A percentile compares a stretch with the other conserved stretches of the same genome.
phyloP scores from a whole-genome alignment of 116 monocot species.

The Trichopus zeylanicus region DNA sequence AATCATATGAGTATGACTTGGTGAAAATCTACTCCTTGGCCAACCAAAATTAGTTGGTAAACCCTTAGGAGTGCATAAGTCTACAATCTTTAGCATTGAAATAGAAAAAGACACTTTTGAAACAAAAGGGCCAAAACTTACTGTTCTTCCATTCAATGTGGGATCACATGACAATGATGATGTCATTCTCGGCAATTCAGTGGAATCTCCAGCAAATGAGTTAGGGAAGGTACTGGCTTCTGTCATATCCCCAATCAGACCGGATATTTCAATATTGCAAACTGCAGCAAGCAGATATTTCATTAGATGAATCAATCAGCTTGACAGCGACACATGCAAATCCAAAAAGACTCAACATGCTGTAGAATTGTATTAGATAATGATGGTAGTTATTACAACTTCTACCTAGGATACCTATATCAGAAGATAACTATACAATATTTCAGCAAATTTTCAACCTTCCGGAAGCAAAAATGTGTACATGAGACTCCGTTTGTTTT shows the following conservation, averaged over 20 bases:
- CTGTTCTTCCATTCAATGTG: constrained; percentile 8
- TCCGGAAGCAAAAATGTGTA: neutral
- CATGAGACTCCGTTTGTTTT: neutral
- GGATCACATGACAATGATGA: constrained; percentile 8
- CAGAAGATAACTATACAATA: too few species aligned
- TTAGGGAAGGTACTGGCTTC: constrained; percentile 14
- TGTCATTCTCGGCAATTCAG: constrained; percentile 6
- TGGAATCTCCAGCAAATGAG: constrained; percentile 7
- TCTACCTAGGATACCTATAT: neutral
- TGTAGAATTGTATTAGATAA: neutral
- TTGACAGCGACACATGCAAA: neutral
- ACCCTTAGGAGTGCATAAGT: neutral
- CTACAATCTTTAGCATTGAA: neutral
- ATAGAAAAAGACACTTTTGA: neutral
- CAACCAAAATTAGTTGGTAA: too few species aligned
- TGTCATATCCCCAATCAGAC: constrained; percentile 2
- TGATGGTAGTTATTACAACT: neutral
- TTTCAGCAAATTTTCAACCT: neutral
- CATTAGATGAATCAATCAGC: neutral
- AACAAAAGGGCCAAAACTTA: constrained; percentile 4
- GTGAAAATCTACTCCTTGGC: too few species aligned
- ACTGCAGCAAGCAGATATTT: constrained; percentile 5
- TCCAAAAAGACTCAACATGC: neutral
- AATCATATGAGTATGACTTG: too few species aligned
- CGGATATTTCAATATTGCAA: constrained; percentile 14